These are phyloP conservation scores for Bipolaris sorokiniana DNA, from an alignment of 2,329 filamentous ascomycete genomes.

Conservation along the genomic window DNA sequence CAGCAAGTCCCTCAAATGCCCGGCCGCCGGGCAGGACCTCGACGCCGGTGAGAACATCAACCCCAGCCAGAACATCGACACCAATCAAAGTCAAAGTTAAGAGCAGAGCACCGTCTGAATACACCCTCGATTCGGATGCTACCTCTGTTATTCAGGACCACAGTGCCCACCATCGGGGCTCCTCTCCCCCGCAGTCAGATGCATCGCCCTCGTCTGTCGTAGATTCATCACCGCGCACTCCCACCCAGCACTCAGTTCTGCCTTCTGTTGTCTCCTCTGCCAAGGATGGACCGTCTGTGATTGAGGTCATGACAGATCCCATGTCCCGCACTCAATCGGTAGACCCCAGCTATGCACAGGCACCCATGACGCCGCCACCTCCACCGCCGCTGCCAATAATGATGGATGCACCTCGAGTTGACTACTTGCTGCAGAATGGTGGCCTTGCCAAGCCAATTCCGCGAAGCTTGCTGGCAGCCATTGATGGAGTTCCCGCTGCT, in stretches of 20 bases:
- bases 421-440: conserved; percentile 90
- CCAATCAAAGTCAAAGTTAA: conserved; percentile 35
- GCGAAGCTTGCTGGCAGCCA: conserved; percentile 72
- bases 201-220: conserved; percentile 50
- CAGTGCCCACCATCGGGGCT: conserved; percentile 25
- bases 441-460: conserved; percentile 75
- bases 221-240: conserved; percentile 56
- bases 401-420: conserved; percentile 77
- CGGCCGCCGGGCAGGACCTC: conserved; percentile 32
- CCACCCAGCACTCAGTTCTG: conserved; percentile 49
- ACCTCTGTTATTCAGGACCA: conserved; percentile 55
- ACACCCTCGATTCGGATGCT: conserved; percentile 55
- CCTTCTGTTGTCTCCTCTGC: conserved; percentile 40
- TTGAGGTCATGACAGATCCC: conserved; percentile 55
- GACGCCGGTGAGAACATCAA: conserved; percentile 24
- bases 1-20: conserved; percentile 32
- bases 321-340: conserved; percentile 41
- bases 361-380: conserved; percentile 63
- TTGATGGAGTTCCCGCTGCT: conserved; percentile 62
- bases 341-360: conserved; percentile 51
- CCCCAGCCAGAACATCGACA: conserved; percentile 32
- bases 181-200: conserved; percentile 46
- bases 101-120: conserved; percentile 48
- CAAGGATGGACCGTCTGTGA: conserved; percentile 48
- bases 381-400: conserved; percentile 76